These are phyloP conservation scores for Populus hybrid DNA, from an alignment of 441 rosid genomes.

Conservation along the genomic window DNA sequence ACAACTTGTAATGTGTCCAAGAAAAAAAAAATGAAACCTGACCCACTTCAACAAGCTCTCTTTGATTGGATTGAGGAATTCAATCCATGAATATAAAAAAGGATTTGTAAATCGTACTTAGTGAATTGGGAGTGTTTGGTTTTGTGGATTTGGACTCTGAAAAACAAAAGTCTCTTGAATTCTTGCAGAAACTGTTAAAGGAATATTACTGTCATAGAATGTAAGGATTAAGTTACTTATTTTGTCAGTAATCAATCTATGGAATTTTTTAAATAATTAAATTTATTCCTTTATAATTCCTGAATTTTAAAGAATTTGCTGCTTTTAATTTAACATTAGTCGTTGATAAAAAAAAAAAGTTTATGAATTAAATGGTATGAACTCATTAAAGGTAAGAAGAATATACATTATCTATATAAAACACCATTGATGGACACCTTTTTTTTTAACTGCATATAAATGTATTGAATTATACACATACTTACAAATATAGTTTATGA, in stretches of 20 bases:
- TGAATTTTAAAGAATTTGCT: not conserved
- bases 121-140: not conserved
- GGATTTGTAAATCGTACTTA: slow-evolving; percentile 10
- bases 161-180: slow-evolving; percentile 2
- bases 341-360: too few species aligned
- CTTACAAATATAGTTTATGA: too few species aligned
- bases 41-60: slow-evolving; percentile 22
- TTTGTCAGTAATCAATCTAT: not conserved
- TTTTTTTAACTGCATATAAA: too few species aligned
- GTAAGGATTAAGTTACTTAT: not conserved
- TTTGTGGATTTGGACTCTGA: not conserved
- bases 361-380: too few species aligned
- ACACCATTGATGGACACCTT: too few species aligned
- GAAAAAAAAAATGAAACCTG: slow-evolving; percentile 12
- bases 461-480: too few species aligned
- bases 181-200: slow-evolving; percentile 2
- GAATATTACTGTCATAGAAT: slow-evolving; percentile 10
- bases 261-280: not conserved
- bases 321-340: not conserved
- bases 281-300: not conserved
- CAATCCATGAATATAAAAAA: not conserved
- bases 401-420: too few species aligned
- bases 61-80: slow-evolving; percentile 15
- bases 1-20: slow-evolving; percentile 14
- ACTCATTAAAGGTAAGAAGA: too few species aligned